Base-by-base conservation (phyloP, 768 basidiomycete genomes). In the Multifurca ochricompacta region DNA sequence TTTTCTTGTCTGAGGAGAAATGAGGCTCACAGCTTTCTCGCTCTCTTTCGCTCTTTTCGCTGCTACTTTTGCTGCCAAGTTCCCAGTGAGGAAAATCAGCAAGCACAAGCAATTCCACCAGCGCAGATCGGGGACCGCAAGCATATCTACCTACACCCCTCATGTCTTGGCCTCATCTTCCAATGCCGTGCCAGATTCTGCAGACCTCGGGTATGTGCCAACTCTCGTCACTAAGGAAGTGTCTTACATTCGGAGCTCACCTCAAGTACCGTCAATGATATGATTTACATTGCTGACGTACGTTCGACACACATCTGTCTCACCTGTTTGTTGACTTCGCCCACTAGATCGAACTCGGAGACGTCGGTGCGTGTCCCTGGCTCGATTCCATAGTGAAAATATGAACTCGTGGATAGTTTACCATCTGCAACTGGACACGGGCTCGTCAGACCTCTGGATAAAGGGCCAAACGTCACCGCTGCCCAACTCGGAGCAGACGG, bases 401-500 rank as follows among this genome's bases (percentile, higher is more conserved):
- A 34, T 56, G 47, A 60, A 46, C 36, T 6, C 28, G 23, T 14
- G 25, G 42, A 1, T 58, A 91, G 88, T 74, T 14, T 87, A 84
- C 67, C 70, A 76, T 45, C 78, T 90, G 13, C 90, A 92, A 66
- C 71, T 92, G 44, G 90, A 92, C 69, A 90, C 88, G 1, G 90
- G 90, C 57, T 91, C 88, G 9, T 85, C 79, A 59, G 90, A 92
- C 69, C 74, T 92, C 28, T 91, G 88, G 82, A 74, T 87, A 48
- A 70, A 77, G 58, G 76, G 77, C 19, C 56, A 70, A 30, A 65
- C 66, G 2, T 69, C 69, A 34, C 75, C 80, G 13, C 65, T 82
- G 56, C 79, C 82, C 27, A 74, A 73, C 51, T 64, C 73, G 32
- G 69, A 69, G 13, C 65, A 71, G 51, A 81, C 77, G 27, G 85